Evolutionary conservation across 495 filamentous ascomycete species (phyloP), one percentile per base, ranked within the genome.

Genomic region (Podospora sp.): DNA sequence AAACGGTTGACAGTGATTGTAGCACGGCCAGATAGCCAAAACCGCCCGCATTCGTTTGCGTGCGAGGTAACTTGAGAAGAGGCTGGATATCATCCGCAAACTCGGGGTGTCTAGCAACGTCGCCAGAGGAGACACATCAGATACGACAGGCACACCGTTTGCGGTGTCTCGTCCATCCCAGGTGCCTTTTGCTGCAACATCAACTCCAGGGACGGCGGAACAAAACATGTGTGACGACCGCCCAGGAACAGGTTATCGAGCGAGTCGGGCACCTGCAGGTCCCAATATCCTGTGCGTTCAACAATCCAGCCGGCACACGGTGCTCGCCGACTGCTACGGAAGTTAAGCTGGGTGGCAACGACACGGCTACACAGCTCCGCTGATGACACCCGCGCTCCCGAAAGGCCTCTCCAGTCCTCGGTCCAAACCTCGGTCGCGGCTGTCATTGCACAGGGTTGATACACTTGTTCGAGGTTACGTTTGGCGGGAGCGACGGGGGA

Each of bases 251-350:
- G 62, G 49, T 51, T 72, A 71, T 74, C 51, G 72, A 61, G 56
- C 57, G 58, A 66, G 66, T 14, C 73, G 76, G 76, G 27, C 75
- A 64, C 63, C 57, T 63, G 73, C 77, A 70, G 72, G 27, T 67
- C 63, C 22, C 29, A 64, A 72, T 70, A 73, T 65, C 65, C 73
- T 20, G 55, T 51, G 58, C 57, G 56, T 62, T 53, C 40, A 29
- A 62, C 60, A 63, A 68, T 67, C 68, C 68, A 58, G 27, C 7
- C 57, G 12, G 62, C 58, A 53, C 36, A 60, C 36, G 67, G 53
- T 56, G 24, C 60, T 67, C 60, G 8, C 36, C 57, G 51, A 24
- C 61, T 65, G 60, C 63, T 65, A 66, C 65, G 65, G 68, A 69
- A 36, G 27, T 69, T 64, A 67, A 57, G 50, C 40, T 27, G 62